Evolutionary conservation across 306 rosid species (phyloP), one percentile per base, ranked within the genome.

Genomic region (Canavalia gladiata): DNA sequence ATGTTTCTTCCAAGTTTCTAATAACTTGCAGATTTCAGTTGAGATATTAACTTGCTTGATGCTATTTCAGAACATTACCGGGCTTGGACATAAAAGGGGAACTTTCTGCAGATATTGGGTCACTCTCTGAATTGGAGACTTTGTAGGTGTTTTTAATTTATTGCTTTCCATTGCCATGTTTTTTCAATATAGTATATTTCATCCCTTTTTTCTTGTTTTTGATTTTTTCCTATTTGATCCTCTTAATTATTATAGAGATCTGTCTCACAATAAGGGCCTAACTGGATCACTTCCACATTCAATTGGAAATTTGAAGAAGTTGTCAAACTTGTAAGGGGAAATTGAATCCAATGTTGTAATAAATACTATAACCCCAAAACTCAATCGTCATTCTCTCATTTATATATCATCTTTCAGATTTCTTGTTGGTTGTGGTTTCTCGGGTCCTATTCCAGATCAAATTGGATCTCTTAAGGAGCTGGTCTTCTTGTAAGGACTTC

Each of bases 191-290:
- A 47, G 10, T 6, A 5, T 55, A 0, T 52, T 54, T 1, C 31
- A 55, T 33, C 5, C 28, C 25, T 8, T 8, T 7, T 6, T 4
- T 55, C 2, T 55, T 4, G 10, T 55, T 55, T 10, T 55, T n/a
- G n/a, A 54, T 54, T 51, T 37, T 2, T 37, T 37, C 2, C 4
- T 37, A 37, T 37, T 0, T 37, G 41, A 37, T 37, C 4, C 41
- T 37, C 4, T 37, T 37, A 18, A 18, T 18, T 18, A 18, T 18
- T 18, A 18, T 18, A 59, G 66, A 59, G 66, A 59, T 34, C 66
- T 59, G n/a, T 59, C 66, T 30, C 66, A 59, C 66, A 59, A 59
- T 59, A 59, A 59, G 66, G 66, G 66, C 2, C 31, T 59, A 59
- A 59, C 66, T 31, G 66, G 66, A 30, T 31, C 66, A 31, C 66